A percentile compares a stretch with the other conserved stretches of the same genome.
Conservation (phyloP, 352 stramenopile genomes). For the Phytophthora fragariaefolia region DNA sequence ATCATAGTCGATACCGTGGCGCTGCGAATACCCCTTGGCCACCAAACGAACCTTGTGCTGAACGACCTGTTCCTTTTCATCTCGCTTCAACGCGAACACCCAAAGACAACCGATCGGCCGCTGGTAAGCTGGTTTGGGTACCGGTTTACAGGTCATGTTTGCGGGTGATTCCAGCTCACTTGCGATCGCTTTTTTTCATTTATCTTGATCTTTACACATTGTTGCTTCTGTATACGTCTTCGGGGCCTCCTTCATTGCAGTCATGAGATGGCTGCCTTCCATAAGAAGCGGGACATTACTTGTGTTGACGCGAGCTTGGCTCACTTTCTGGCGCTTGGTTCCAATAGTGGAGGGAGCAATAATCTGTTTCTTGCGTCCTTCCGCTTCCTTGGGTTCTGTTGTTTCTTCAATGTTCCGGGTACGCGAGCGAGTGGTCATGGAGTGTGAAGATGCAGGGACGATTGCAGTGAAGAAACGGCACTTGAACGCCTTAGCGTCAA, state of each 20-base stretch:
- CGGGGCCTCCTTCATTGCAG: slow-evolving; percentile 4
- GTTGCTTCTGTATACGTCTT: slow-evolving; percentile 12
- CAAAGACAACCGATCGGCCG: slow-evolving; percentile 8
- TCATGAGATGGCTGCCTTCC: slow-evolving; percentile 7
- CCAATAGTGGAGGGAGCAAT: background rate
- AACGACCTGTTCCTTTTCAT: slow-evolving; percentile 14
- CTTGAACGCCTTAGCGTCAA: no score
- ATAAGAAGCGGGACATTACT: background rate
- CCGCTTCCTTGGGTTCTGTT: slow-evolving; percentile 12
- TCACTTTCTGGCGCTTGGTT: slow-evolving; percentile 17
- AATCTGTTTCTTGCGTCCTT: slow-evolving; percentile 7
- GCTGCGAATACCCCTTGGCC: background rate
- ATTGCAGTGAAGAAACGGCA: background rate
- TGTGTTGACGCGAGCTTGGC: background rate
- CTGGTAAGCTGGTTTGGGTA: slow-evolving; percentile 11
- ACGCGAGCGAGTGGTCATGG: slow-evolving; percentile 5
- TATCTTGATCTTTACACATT: background rate
- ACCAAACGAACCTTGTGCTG: background rate
- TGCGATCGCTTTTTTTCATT: slow-evolving; percentile 17
- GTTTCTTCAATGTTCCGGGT: slow-evolving; percentile 3
- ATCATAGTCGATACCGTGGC: background rate
- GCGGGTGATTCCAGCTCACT: slow-evolving; percentile 17
- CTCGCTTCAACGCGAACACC: slow-evolving; percentile 8
- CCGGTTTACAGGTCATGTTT: slow-evolving; percentile 22
- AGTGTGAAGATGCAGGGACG: background rate